These are phyloP conservation scores for Suillus luteus DNA, from an alignment of 768 basidiomycete species.

Conservation along the genomic window DNA sequence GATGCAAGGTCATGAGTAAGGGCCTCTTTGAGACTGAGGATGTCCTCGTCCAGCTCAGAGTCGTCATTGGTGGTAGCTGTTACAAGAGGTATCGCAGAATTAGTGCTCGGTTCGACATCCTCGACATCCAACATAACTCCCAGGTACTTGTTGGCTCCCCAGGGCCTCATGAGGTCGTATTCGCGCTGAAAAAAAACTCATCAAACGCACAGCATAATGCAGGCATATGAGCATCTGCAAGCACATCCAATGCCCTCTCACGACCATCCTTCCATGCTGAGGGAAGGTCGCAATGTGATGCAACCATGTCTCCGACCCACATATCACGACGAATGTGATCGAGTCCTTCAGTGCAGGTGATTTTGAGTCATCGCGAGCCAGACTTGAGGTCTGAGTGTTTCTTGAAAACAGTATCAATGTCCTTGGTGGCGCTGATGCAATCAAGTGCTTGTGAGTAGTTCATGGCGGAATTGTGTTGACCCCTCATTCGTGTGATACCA, in stretches of 20 bases:
- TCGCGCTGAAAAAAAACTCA: background rate
- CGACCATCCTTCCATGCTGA: background rate
- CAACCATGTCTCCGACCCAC: background rate
- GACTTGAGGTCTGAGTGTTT: conserved; percentile 24
- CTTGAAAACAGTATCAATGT: conserved; percentile 23
- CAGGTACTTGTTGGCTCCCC: background rate
- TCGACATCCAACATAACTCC: background rate
- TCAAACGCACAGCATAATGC: background rate
- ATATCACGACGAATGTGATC: conserved; percentile 19
- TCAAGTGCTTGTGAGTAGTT: conserved; percentile 10
- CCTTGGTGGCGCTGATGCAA: conserved; percentile 16
- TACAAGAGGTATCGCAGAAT: background rate
- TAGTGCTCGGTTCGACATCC: no score
- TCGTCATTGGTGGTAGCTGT: background rate
- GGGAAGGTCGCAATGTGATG: background rate
- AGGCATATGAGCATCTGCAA: background rate
- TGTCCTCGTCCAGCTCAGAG: background rate
- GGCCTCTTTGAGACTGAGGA: background rate
- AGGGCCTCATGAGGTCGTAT: background rate
- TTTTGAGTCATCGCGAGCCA: conserved; percentile 21
- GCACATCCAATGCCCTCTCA: background rate
- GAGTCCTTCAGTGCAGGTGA: conserved; percentile 3
- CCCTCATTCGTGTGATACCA: conserved; percentile 27
- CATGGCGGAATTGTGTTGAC: conserved; percentile 15
- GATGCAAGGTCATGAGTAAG: background rate